Evolutionary conservation across 1,139 yeast genomes (phyloP).

Genomic region (Kluyveromyces marxianus): DNA sequence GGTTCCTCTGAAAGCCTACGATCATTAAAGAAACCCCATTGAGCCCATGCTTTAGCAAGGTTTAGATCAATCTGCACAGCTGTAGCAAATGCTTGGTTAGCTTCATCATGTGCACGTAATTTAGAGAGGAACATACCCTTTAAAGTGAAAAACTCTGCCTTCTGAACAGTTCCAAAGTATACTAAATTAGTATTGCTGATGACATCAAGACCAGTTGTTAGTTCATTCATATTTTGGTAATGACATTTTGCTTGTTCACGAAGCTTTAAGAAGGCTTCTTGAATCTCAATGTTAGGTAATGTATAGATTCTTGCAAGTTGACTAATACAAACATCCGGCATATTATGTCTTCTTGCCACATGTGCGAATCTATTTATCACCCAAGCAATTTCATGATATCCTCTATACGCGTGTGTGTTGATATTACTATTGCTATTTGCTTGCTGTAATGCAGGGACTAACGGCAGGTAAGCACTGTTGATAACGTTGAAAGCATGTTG

Average conservation of each 20-base stretch:
- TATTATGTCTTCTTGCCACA: constrained; percentile 91
- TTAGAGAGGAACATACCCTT: constrained; percentile 97
- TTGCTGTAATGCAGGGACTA: constrained; percentile 80
- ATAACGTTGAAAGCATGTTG: constrained; percentile 98
- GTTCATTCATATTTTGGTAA: constrained; percentile 77
- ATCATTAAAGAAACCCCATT: constrained; percentile 97
- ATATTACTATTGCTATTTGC: constrained; percentile 63
- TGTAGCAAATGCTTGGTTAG: constrained; percentile 94
- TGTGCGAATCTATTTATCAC: constrained; percentile 97
- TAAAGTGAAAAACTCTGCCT: constrained; percentile 93
- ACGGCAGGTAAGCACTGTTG: constrained; percentile 87
- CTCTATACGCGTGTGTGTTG: constrained; percentile 90
- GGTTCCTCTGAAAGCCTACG: constrained; percentile 80
- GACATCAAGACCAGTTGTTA: constrained; percentile 92
- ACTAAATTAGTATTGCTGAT: constrained; percentile 93
- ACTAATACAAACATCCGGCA: constrained; percentile 93
- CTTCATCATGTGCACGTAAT: constrained; percentile 83
- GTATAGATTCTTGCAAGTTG: constrained; percentile 92
- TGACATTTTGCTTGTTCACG: constrained; percentile 98
- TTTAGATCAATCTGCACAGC: constrained; percentile 94
- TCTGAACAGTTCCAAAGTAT: constrained; percentile 93
- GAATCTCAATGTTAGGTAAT: constrained; percentile 94
- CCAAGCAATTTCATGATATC: constrained; percentile 99
- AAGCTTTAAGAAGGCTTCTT: constrained; percentile 90
- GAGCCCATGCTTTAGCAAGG: constrained; percentile 98